Evolutionary conservation across 75 land plant species (phyloP).

Genomic region (Larix kaempferi): DNA sequence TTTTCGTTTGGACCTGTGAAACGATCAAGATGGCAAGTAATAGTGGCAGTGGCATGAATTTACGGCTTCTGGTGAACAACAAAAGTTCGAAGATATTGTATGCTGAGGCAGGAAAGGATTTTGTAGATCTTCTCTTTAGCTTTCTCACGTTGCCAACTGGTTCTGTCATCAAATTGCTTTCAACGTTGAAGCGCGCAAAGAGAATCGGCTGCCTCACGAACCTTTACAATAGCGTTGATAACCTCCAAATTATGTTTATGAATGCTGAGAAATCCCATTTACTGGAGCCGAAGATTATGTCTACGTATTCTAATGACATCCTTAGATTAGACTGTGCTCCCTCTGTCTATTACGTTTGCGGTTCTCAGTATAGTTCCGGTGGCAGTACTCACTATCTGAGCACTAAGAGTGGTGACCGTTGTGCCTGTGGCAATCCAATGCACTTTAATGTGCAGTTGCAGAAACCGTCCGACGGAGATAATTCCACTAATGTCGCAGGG

Average conservation of each 20-base stretch:
- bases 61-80: constrained; percentile 21
- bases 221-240: not conserved
- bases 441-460: too few species aligned
- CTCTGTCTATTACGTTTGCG: not conserved
- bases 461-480: too few species aligned
- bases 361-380: too few species aligned
- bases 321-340: not conserved
- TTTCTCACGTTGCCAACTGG: not conserved
- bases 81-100: not conserved
- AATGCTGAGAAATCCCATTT: not conserved
- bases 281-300: not conserved
- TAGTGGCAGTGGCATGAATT: not conserved
- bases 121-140: not conserved
- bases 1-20: too few species aligned
- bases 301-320: not conserved
- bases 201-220: not conserved
- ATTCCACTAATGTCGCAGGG: not conserved
- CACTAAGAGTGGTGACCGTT: too few species aligned
- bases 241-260: not conserved
- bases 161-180: not conserved
- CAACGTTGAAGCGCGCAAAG: too few species aligned
- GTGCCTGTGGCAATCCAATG: too few species aligned
- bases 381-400: too few species aligned
- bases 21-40: too few species aligned
- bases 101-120: not conserved